Evolutionary conservation across 345 rosid species (phyloP).

Genomic region (Raphanus raphanistrum): DNA sequence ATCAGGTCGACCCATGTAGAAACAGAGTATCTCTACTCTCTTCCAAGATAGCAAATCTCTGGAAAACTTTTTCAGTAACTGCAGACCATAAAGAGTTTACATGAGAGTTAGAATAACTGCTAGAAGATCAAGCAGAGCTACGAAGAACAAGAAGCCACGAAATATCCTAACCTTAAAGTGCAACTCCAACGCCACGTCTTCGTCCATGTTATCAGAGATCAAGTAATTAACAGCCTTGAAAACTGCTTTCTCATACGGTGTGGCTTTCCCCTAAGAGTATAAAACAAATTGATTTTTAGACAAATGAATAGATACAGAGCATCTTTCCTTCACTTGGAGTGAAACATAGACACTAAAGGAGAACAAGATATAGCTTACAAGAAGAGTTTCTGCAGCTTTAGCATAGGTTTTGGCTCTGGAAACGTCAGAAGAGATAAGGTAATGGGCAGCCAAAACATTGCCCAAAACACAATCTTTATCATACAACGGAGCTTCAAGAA

Average conservation of each 20-base stretch:
- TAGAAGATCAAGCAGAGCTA: not conserved
- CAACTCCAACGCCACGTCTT: conserved; percentile 54
- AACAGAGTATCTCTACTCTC: conserved; percentile 71
- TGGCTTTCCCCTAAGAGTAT: conserved; percentile 30
- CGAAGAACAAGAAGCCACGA: not conserved
- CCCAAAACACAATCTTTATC: conserved; percentile 73
- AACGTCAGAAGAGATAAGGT: conserved; percentile 48
- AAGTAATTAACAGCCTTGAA: conserved; percentile 55
- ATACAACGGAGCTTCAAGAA: conserved; percentile 55
- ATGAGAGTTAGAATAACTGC: not conserved
- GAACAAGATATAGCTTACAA: conserved; percentile 42
- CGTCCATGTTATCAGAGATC: conserved; percentile 62
- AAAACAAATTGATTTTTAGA: not conserved
- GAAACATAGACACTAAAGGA: not conserved
- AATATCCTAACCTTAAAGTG: conserved; percentile 57
- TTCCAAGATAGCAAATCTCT: conserved; percentile 62
- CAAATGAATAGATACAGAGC: no score
- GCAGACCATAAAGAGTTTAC: conserved; percentile 31
- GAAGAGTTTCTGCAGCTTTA: conserved; percentile 57
- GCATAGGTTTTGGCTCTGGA: conserved; percentile 39
- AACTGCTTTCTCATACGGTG: conserved; percentile 71
- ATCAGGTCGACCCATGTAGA: conserved; percentile 75
- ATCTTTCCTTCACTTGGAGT: no score
- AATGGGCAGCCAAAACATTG: conserved; percentile 77
- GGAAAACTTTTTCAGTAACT: conserved; percentile 64